Base-by-base conservation (phyloP, 108 stramenopile species). In the Ochromonas danica region DNA sequence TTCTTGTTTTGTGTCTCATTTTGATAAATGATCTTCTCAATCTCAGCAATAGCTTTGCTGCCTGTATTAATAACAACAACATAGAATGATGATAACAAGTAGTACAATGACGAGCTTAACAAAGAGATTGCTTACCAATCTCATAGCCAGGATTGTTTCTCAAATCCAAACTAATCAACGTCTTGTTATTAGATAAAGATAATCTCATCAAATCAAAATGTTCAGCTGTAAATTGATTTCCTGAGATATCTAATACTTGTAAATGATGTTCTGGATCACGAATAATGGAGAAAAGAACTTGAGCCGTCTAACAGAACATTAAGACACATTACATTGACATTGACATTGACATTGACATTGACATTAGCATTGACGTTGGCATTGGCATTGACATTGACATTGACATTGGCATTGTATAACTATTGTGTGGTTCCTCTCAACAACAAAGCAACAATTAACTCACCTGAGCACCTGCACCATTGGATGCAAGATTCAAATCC, bases 401-500 rank as follows among this genome's bases (percentile, higher is more conserved):
- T n/a, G n/a, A n/a, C n/a, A n/a, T n/a, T n/a, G n/a, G n/a, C 25
- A 60, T 60, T 60, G n/a, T 25, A 60, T 60, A 25, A n/a, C n/a
- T n/a, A n/a, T n/a, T n/a, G n/a, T n/a, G n/a, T n/a, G n/a, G n/a
- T n/a, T n/a, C n/a, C n/a, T n/a, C n/a, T n/a, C n/a, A n/a, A n/a
- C n/a, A n/a, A n/a, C n/a, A n/a, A n/a, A n/a, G n/a, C n/a, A n/a
- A 25, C 25, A 60, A 60, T 60, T 60, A 14, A 51, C 45, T 51
- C 45, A 75, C 72, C 40, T 75, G 72, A 35, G 40, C 31, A 41
- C 72, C 40, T 36, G 35, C 31, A 6, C 27, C 43, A 75, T 75
- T 75, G 36, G 72, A 75, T 75, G 40, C 43, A 1, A 90, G 81
- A 78, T 90, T 89, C 0, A 90, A 86, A 42, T 40, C 36, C 17